phyloP scores from a whole-genome alignment of 768 basidiomycete species.

The Thelephora ganbajun region DNA sequence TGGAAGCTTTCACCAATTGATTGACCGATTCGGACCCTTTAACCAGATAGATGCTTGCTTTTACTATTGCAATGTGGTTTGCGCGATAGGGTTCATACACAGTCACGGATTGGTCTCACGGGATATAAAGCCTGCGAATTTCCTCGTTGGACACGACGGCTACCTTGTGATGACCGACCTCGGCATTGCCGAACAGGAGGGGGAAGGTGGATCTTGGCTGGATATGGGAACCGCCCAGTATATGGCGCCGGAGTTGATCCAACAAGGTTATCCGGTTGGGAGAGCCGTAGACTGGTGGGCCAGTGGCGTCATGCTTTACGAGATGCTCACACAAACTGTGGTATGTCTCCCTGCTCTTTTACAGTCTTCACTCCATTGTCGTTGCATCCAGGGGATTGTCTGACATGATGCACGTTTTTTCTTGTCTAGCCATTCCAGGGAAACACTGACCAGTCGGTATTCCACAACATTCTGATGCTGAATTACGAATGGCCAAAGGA shows the following conservation, averaged over 20 bases:
- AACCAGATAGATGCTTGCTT: conserved; percentile 25
- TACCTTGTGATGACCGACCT: conserved; percentile 43
- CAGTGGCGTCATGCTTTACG: conserved; percentile 33
- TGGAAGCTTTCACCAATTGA: conserved; percentile 26
- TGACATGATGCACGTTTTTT: background rate
- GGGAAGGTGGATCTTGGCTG: conserved; percentile 17
- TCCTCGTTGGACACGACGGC: conserved; percentile 40
- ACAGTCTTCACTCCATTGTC: conserved; percentile 16
- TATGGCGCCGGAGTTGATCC: conserved; percentile 32
- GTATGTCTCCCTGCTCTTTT: conserved; percentile 12
- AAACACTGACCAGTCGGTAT: conserved; percentile 4
- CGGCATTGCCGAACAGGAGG: conserved; percentile 20
- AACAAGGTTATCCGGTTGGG: conserved; percentile 1
- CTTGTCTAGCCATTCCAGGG: conserved; percentile 3
- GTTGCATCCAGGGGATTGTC: background rate
- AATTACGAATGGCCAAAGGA: conserved; percentile 26
- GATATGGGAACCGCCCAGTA: conserved; percentile 32
- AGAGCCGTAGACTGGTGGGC: conserved; percentile 42
- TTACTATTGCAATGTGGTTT: conserved; percentile 40
- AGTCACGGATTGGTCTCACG: conserved; percentile 31
- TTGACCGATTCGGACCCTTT: conserved; percentile 19
- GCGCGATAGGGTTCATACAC: conserved; percentile 34
- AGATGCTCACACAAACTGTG: conserved; percentile 30
- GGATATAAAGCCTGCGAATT: conserved; percentile 45
- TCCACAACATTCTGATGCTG: conserved; percentile 14